Percentiles rank a stretch among this genome's conserved stretches.
Evolutionary conservation across 495 filamentous ascomycete genomes (phyloP).

Genomic region (Penicillium desertorum): DNA sequence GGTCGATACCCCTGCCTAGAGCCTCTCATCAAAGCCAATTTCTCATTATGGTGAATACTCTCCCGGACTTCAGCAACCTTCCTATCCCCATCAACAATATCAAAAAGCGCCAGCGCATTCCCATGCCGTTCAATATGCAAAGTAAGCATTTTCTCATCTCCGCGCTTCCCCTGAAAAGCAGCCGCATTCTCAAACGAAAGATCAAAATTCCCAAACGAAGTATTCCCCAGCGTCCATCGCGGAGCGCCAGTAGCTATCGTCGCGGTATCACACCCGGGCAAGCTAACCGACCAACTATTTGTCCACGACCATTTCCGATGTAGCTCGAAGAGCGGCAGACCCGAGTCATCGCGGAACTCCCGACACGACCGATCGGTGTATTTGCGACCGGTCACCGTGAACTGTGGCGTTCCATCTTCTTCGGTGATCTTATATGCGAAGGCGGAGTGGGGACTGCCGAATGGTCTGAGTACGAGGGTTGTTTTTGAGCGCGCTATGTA

Average conservation of each 20-base stretch:
- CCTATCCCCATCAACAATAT: conserved; percentile 27
- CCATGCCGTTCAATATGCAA: conserved; percentile 23
- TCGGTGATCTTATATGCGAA: conserved; percentile 27
- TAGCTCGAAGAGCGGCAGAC: conserved; percentile 32
- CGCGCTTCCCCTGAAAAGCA: conserved; percentile 18
- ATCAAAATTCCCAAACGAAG: conserved; percentile 19
- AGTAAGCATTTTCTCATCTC: conserved; percentile 24
- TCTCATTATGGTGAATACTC: conserved; percentile 25
- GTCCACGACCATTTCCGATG: conserved; percentile 17
- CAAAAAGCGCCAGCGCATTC: conserved; percentile 19
- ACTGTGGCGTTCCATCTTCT: conserved; percentile 21
- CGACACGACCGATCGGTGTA: conserved; percentile 27
- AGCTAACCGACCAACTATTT: conserved; percentile 25
- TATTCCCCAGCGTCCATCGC: conserved; percentile 15
- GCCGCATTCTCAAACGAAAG: conserved; percentile 30
- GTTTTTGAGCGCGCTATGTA: conserved; percentile 24
- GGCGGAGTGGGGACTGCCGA: conserved; percentile 20
- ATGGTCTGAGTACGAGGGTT: conserved; percentile 22
- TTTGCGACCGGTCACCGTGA: conserved; percentile 26
- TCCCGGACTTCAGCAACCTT: conserved; percentile 24
- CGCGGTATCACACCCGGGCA: conserved; percentile 23
- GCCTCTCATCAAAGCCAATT: conserved; percentile 16
- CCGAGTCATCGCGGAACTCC: conserved; percentile 31
- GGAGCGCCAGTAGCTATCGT: conserved; percentile 19
- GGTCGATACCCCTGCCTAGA: conserved; percentile 17